Evolutionary conservation across 768 basidiomycete genomes (phyloP), one percentile per base, ranked within the genome.

Genomic region (Trametes maxima): DNA sequence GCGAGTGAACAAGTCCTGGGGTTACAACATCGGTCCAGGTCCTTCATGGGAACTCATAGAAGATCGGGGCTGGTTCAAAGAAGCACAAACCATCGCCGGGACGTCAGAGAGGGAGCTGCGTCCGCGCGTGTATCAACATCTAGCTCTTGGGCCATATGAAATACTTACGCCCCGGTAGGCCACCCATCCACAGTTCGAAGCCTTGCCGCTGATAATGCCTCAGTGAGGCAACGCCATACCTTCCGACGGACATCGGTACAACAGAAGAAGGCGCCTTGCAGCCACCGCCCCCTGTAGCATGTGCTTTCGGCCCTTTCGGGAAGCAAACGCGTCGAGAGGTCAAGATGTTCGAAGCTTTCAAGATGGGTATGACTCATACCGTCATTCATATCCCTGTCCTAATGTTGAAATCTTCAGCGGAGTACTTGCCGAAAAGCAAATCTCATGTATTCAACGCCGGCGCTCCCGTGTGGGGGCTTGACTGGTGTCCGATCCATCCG

Each of bases 401-500:
- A n/a, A 16, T 40, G 5, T 19, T 55, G 8, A 33, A 33, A 3
- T 33, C 57, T n/a, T 11, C 66, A 95, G 93, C 85, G 40, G 76
- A 85, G 11, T 83, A 82, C 64, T 74, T 87, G 12, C 77, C 84
- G 2, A 82, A 80, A 40, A 86, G 83, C 65, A 77, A 79, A 28
- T 80, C 89, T 0, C 82, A 89, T 62, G 77, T 96, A 1, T 89
- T 98, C 73, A 92, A 89, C 63, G 89, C 91, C 0, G 97, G 97
- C 6, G 90, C 88, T 2, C 90, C 93, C 0, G 89, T 92, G n/a
- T 93, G 90, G 87, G 92, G 87, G 2, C 69, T 96, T 37, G 94
- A 95, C 65, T 98, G 95, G 95, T 95, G 94, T 72, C 96, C 97
- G 3, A 85, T 88, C 22, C 81, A 89, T 62, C 73, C 78, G 21